A percentile compares a stretch with the other conserved stretches of the same genome.
phyloP scores from a whole-genome alignment of 495 filamentous ascomycete genomes.

The Platismatia glauca region DNA sequence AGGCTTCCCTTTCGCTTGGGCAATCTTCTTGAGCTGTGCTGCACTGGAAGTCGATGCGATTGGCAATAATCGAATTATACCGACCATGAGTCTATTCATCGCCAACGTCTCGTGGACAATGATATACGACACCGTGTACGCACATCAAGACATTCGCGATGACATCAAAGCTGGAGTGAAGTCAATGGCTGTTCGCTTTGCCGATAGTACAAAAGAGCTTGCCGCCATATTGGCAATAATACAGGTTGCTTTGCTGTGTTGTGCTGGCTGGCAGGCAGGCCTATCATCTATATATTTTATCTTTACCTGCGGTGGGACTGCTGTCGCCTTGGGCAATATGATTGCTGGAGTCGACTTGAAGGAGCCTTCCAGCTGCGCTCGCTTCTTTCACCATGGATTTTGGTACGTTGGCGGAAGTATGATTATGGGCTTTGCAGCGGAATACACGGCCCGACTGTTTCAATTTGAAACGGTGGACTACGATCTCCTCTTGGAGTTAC shows the following conservation, averaged over 20 bases:
- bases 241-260: conserved; percentile 25
- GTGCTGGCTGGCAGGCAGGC: conserved; percentile 22
- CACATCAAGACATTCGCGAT: conserved; percentile 36
- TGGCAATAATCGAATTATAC: neutral
- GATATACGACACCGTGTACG: conserved; percentile 41
- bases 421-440: conserved; percentile 23
- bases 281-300: conserved; percentile 26
- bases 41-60: conserved; percentile 19
- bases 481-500: no score
- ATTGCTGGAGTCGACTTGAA: conserved; percentile 32
- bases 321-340: conserved; percentile 30
- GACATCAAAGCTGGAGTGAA: conserved; percentile 37
- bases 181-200: conserved; percentile 32
- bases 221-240: conserved; percentile 23
- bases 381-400: conserved; percentile 35
- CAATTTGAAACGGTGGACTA: neutral
- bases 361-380: conserved; percentile 31
- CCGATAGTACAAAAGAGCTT: conserved; percentile 27
- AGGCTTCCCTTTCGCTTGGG: no score
- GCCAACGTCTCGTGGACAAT: conserved; percentile 34
- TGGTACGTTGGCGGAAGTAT: conserved; percentile 28
- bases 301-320: conserved; percentile 25
- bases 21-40: conserved; percentile 21
- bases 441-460: conserved; percentile 20
- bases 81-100: conserved; percentile 19